Conservation (phyloP, 208 protist genomes). For the Polymyxa betae region DNA sequence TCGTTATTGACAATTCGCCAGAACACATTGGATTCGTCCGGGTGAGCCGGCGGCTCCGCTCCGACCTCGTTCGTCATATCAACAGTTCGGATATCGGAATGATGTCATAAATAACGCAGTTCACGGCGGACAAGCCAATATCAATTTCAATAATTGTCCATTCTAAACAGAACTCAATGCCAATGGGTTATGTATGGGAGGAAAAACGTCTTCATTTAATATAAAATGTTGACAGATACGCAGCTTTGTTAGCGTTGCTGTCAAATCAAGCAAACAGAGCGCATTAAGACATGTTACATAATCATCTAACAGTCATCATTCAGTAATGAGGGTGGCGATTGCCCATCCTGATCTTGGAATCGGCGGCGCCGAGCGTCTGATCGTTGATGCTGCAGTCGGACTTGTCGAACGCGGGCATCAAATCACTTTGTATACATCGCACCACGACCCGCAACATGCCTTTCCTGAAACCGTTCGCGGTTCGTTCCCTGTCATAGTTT, state of each 20-base stretch:
- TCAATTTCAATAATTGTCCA: too few relatives aligned
- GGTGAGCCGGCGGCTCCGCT: not conserved
- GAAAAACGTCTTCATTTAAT: too few relatives aligned
- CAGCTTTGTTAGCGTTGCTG: too few relatives aligned
- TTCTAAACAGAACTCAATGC: too few relatives aligned
- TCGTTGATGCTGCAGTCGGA: slow-evolving; percentile 91
- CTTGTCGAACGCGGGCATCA: slow-evolving; percentile 78
- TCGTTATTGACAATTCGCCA: not conserved
- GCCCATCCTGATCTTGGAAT: slow-evolving; percentile 88
- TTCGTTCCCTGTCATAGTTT: slow-evolving; percentile 81
- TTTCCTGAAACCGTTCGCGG: slow-evolving; percentile 90
- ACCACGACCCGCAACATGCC: slow-evolving; percentile 84
- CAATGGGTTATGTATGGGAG: too few relatives aligned
- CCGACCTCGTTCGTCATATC: slow-evolving; percentile 29
- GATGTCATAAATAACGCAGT: too few relatives aligned
- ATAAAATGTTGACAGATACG: too few relatives aligned
- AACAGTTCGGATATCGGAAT: too few relatives aligned
- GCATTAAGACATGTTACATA: too few relatives aligned
- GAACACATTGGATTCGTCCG: not conserved
- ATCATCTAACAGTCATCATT: slow-evolving; percentile 9
- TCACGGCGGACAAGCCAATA: too few relatives aligned
- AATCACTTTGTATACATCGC: slow-evolving; percentile 87
- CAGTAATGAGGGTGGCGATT: slow-evolving; percentile 79
- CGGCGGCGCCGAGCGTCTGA: slow-evolving; percentile 93
- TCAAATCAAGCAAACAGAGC: too few relatives aligned